Conservation (phyloP, 306 rosid genomes). For the Prinsepia uniflora region DNA sequence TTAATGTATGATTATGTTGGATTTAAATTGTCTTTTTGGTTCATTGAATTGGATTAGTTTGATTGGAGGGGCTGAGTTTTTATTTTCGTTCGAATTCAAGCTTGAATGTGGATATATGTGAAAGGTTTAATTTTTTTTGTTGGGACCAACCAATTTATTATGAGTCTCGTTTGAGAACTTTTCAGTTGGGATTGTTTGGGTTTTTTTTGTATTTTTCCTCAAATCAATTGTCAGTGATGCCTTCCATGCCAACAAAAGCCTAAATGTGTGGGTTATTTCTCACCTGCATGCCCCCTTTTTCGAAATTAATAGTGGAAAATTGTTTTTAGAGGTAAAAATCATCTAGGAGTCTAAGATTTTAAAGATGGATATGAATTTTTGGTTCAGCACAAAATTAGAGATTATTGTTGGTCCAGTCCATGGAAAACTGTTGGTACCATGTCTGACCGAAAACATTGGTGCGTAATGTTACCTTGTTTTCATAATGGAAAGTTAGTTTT, state of each 20-base stretch:
- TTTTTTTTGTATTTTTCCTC: neutral
- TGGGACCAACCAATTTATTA: neutral
- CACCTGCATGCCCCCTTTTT: neutral
- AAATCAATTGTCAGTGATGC: neutral
- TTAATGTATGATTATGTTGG: neutral
- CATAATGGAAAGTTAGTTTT: neutral
- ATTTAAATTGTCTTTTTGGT: neutral
- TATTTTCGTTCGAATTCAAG: neutral
- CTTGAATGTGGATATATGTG: neutral
- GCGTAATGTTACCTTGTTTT: neutral
- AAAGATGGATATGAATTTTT: neutral
- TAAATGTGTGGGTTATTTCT: neutral
- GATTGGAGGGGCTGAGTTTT: neutral
- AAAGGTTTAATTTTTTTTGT: neutral
- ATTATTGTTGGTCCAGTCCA: neutral
- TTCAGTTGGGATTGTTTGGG: too few relatives aligned
- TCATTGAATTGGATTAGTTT: neutral
- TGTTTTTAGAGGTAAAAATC: neutral
- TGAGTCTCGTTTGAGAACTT: neutral
- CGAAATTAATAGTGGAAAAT: neutral
- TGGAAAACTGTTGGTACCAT: neutral
- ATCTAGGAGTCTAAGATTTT: neutral
- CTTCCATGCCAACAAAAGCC: neutral
- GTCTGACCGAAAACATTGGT: neutral
- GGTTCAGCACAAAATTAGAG: neutral